Conservation (phyloP, 1,139 yeast genomes). For the Kurtzmaniella natalensis region DNA sequence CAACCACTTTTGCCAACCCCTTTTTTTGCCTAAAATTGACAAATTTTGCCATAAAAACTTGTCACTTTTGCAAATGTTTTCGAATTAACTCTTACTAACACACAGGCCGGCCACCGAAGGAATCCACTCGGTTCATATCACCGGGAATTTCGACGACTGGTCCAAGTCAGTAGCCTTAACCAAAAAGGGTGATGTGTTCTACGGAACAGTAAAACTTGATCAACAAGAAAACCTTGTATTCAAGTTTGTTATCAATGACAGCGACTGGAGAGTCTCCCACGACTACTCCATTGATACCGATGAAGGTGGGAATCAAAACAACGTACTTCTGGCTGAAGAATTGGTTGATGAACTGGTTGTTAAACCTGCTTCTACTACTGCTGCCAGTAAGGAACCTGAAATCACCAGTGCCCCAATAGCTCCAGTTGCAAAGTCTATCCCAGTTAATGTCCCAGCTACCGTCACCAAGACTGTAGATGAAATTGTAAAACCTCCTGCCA, state of each 20-base stretch:
- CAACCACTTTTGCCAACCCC: too few species aligned
- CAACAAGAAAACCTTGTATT: slow-evolving; percentile 23
- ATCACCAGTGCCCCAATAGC: neutral
- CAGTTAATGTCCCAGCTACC: neutral
- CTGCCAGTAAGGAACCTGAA: neutral
- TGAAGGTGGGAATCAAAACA: slow-evolving; percentile 36
- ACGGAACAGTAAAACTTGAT: slow-evolving; percentile 16
- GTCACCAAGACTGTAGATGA: neutral
- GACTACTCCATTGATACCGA: slow-evolving; percentile 26
- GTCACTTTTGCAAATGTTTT: too few species aligned
- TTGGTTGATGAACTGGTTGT: slow-evolving; percentile 11
- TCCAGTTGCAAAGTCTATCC: neutral
- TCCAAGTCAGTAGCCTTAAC: slow-evolving; percentile 16
- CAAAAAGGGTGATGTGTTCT: slow-evolving; percentile 13
- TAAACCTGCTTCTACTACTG: slow-evolving; percentile 1
- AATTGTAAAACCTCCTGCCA: slow-evolving; percentile 1
- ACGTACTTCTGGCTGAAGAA: slow-evolving; percentile 26
- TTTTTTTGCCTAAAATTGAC: too few species aligned
- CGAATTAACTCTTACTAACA: too few species aligned
- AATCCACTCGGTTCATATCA: slow-evolving; percentile 27
- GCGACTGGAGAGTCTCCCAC: slow-evolving; percentile 28
- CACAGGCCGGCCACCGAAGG: slow-evolving; percentile 12
- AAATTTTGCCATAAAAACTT: too few species aligned
- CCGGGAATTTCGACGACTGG: slow-evolving; percentile 45
- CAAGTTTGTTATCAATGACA: slow-evolving; percentile 35